phyloP scores from a whole-genome alignment of 2,329 filamentous ascomycete species.

The Aspergillus persii region DNA sequence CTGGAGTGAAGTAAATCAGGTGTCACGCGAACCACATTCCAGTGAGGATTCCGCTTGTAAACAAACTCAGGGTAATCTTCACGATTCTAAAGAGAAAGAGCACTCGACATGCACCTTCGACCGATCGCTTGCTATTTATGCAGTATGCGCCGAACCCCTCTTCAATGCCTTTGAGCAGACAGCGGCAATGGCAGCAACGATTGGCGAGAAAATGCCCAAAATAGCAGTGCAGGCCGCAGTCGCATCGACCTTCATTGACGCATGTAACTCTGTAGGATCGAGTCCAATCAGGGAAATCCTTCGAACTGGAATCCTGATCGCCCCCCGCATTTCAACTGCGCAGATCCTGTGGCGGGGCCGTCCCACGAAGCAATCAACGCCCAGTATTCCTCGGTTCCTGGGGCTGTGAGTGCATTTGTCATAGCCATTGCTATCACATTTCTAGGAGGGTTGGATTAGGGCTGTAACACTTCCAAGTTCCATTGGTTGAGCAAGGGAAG shows the following conservation, averaged over 20 bases:
- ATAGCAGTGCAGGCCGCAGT: neutral
- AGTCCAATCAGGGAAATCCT: neutral
- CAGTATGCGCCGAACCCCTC: too few species aligned
- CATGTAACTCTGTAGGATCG: neutral
- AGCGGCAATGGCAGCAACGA: neutral
- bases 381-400: too few species aligned
- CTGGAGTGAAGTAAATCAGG: too few species aligned
- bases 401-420: too few species aligned
- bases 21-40: neutral
- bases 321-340: neutral
- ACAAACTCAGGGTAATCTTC: neutral
- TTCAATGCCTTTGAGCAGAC: neutral
- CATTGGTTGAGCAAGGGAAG: too few species aligned
- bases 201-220: neutral
- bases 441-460: too few species aligned
- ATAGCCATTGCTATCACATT: too few species aligned
- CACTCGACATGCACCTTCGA: neutral
- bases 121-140: neutral
- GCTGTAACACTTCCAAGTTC: too few species aligned
- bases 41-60: neutral
- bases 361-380: too few species aligned
- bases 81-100: neutral
- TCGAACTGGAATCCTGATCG: neutral
- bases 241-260: neutral
- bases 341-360: neutral